These are phyloP conservation scores for Chrysoporthe deuterocubensis DNA, from an alignment of 2,329 filamentous ascomycete species.

Conservation along the genomic window DNA sequence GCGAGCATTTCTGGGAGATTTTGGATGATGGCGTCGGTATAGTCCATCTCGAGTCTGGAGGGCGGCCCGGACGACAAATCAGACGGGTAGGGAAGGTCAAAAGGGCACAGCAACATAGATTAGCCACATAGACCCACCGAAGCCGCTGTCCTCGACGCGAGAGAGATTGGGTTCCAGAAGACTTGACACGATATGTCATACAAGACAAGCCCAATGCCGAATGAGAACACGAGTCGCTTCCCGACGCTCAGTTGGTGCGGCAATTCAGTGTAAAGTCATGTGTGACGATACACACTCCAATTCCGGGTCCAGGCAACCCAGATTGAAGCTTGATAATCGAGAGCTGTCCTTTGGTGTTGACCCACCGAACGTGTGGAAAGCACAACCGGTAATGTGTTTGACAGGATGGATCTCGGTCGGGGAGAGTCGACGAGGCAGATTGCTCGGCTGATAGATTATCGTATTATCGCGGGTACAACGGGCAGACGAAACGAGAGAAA, in stretches of 20 bases:
- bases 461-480: slow-evolving; percentile 1
- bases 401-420: slow-evolving; percentile 16
- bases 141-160: slow-evolving; percentile 16
- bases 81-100: not conserved
- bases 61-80: slow-evolving; percentile 15
- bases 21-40: slow-evolving; percentile 38
- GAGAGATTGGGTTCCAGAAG: slow-evolving; percentile 9
- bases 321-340: slow-evolving; percentile 24
- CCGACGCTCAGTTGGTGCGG: slow-evolving; percentile 21
- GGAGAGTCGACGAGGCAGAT: slow-evolving; percentile 4
- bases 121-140: slow-evolving; percentile 10
- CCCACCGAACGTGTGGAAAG: slow-evolving; percentile 14
- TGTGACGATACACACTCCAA: slow-evolving; percentile 16
- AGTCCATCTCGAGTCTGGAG: slow-evolving; percentile 15
- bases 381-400: slow-evolving; percentile 13
- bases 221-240: slow-evolving; percentile 21
- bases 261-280: slow-evolving; percentile 16
- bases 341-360: slow-evolving; percentile 10
- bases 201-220: slow-evolving; percentile 19
- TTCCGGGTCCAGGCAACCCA: slow-evolving; percentile 17
- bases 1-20: slow-evolving; percentile 62
- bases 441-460: slow-evolving; percentile 10
- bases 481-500: slow-evolving; percentile 17
- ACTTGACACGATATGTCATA: slow-evolving; percentile 16
- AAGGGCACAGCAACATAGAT: slow-evolving; percentile 8